Conservation (phyloP, 2,329 filamentous ascomycete species). For the Capronia coronata region DNA sequence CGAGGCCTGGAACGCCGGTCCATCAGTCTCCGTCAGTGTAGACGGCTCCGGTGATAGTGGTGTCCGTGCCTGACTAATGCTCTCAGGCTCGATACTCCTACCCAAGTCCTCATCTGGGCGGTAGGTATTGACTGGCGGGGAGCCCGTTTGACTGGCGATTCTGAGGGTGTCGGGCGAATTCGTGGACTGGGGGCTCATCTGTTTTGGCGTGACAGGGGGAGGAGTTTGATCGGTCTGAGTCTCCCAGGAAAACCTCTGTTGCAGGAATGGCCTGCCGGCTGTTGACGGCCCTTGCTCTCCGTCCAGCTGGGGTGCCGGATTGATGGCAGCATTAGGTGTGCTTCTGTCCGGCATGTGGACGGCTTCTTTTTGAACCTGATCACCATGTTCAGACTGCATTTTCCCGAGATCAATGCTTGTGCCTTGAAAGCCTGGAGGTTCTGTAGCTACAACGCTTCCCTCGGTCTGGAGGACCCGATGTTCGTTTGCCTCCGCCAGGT, state of each 20-base stretch:
- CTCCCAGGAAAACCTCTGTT: slow-evolving; percentile 43
- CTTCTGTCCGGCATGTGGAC: not conserved
- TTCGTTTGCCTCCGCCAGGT: slow-evolving; percentile 5
- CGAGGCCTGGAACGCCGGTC: not conserved
- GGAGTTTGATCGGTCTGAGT: slow-evolving; percentile 21
- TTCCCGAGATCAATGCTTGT: not conserved
- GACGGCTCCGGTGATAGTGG: not conserved
- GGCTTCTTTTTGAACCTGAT: not conserved
- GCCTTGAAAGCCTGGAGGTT: not conserved
- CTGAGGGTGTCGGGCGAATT: slow-evolving; percentile 16
- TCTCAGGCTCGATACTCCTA: not conserved
- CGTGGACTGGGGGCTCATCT: slow-evolving; percentile 8
- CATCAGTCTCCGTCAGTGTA: not conserved
- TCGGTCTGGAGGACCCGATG: not conserved
- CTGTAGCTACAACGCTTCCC: not conserved
- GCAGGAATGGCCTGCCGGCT: slow-evolving; percentile 26
- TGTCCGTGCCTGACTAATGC: slow-evolving; percentile 1
- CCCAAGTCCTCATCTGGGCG: not conserved
- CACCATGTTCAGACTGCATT: not conserved
- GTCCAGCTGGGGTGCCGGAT: not conserved
- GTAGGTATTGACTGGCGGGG: not conserved
- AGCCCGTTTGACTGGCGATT: not conserved
- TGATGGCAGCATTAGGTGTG: not conserved
- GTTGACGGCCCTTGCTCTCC: not conserved
- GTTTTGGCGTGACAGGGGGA: slow-evolving; percentile 14